Evolutionary conservation across 352 stramenopile species (phyloP).

Genomic region (Porosira glacialis): DNA sequence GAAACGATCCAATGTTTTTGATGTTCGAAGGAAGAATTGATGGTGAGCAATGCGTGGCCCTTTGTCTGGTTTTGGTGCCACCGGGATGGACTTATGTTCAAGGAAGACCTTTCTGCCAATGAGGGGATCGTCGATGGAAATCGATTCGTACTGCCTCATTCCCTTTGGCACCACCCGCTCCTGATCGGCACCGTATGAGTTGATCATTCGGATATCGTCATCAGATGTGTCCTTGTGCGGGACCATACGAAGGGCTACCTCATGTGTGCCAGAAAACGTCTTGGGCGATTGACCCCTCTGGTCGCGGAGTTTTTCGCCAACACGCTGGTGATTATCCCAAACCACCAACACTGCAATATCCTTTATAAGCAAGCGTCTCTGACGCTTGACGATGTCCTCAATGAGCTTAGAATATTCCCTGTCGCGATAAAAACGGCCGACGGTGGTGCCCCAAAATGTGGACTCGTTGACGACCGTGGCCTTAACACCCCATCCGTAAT

Average conservation of each 20-base stretch:
- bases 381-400: background rate
- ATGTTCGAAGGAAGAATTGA: no score
- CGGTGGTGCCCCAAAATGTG: background rate
- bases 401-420: background rate
- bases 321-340: slow-evolving; percentile 4
- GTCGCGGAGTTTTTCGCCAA: background rate
- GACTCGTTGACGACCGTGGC: background rate
- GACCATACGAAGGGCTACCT: background rate
- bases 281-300: background rate
- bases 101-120: background rate
- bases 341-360: background rate
- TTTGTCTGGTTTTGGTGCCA: background rate
- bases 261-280: slow-evolving; percentile 1
- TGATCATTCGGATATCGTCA: background rate
- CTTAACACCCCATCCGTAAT: slow-evolving; percentile 5
- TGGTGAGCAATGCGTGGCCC: background rate
- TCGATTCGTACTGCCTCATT: slow-evolving; percentile 6
- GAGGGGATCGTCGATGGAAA: background rate
- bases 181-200: background rate
- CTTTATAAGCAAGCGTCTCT: background rate
- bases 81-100: background rate
- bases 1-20: no score
- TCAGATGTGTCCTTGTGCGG: background rate
- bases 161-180: background rate
- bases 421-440: background rate